Base-by-base conservation (phyloP, 2,329 filamentous ascomycete species). In the Microdochium nivale region DNA sequence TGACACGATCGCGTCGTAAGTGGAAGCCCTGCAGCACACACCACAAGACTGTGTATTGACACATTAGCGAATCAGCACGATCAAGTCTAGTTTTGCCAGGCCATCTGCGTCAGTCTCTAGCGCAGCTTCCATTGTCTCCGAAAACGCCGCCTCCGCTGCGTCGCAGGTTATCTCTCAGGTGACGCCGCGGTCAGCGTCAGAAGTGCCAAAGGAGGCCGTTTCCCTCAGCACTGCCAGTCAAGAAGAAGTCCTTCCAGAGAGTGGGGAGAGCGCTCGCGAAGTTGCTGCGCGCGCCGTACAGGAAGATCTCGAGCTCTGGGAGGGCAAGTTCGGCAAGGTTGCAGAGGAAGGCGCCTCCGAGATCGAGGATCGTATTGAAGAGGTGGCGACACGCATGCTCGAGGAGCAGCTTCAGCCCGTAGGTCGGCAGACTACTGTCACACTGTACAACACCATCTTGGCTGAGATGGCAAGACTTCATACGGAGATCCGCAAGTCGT, bases 281-380 rank as follows among this genome's bases (percentile, higher is more conserved):
- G 78, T 75, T 3, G 79, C 79, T 2, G 81, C 82, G 46, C 79
- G 85, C 60, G 80, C 80, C 56, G 87, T 97, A 43, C 77, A 83
- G 1, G 79, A 86, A 46, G 94, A 99, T 65, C 78, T 99, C 14
- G 79, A 81, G 58, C 78, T 79, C 52, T 99, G 94, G 92, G 87
- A 96, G 67, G 81, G 82, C 55, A 95, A 95, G 62, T 96, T 96
- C 65, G 80, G 87, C 25, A 82, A 84, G 54, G 90, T 90, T 10
- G 89, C 89, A 8, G 87, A 95, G 54, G 90, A 95, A 64, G 91
- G 90, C 4, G 79, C 79, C 3, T 63, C 65, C 21, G 80, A 94
- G 55, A 89, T 97, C 55, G 87, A 92, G 32, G 77, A 82, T 3
- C 79, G 83, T 33, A 70, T 86, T 19, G 73, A 78, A 33, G 84